phyloP scores from a whole-genome alignment of 176 grass and related monocot species.

The Zoysia pacifica region DNA sequence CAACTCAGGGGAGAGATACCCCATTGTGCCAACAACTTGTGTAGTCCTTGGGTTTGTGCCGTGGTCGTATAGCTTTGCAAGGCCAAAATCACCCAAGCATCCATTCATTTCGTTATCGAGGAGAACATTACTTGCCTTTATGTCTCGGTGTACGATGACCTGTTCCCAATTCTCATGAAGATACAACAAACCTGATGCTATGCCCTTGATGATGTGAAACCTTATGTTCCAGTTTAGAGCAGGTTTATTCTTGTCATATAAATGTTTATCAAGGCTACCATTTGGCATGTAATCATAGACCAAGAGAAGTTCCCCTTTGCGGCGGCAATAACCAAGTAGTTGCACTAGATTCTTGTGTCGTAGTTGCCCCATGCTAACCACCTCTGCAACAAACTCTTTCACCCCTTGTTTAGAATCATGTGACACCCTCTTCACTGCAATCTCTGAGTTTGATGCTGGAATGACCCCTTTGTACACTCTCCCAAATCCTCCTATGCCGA shows the following conservation, averaged over 20 bases:
- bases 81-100: conserved; percentile 49
- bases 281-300: conserved; percentile 57
- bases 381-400: conserved; percentile 55
- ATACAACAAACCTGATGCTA: conserved; percentile 54
- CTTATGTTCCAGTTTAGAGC: conserved; percentile 36
- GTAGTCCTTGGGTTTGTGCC: conserved; percentile 46
- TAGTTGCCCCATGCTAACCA: conserved; percentile 50
- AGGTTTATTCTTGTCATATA: conserved; percentile 29
- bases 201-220: conserved; percentile 50
- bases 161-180: conserved; percentile 58
- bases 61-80: conserved; percentile 52
- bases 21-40: conserved; percentile 52
- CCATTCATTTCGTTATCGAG: conserved; percentile 47
- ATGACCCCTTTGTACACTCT: conserved; percentile 57
- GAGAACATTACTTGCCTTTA: conserved; percentile 60
- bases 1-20: conserved; percentile 58
- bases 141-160: conserved; percentile 53
- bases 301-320: conserved; percentile 52
- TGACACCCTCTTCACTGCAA: conserved; percentile 51
- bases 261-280: conserved; percentile 53
- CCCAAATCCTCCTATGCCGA: conserved; percentile 61
- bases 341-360: conserved; percentile 55
- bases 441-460: conserved; percentile 28
- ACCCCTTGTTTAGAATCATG: conserved; percentile 50
- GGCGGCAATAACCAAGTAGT: conserved; percentile 53